Evolutionary conservation across 495 filamentous ascomycete genomes (phyloP).

Genomic region (Aspergillus saccharolyticus): DNA sequence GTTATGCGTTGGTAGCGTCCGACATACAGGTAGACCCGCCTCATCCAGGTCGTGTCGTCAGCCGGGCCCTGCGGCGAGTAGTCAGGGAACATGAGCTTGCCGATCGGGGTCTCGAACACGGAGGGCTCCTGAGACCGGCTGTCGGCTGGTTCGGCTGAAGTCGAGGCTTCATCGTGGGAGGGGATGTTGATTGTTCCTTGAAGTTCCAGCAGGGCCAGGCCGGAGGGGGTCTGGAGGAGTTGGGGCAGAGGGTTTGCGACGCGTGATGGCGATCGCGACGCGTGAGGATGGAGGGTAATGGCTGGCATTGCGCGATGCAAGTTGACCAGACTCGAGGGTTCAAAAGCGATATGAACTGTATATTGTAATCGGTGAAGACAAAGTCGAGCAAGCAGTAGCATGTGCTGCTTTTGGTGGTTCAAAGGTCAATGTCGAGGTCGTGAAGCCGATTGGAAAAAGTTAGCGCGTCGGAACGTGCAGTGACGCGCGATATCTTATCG

Average conservation of each 20-base stretch:
- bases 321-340: background rate
- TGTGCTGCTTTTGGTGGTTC: background rate
- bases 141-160: background rate
- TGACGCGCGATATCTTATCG: constrained; percentile 1
- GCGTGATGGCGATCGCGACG: constrained; percentile 13
- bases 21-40: constrained; percentile 78
- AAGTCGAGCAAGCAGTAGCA: background rate
- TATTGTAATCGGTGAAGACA: too few relatives aligned
- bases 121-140: too few relatives aligned
- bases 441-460: background rate
- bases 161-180: constrained; percentile 8
- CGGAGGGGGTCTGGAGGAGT: constrained; percentile 76
- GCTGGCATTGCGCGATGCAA: constrained; percentile 37
- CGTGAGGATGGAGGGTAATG: constrained; percentile 31
- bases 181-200: constrained; percentile 78
- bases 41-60: constrained; percentile 71
- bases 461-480: background rate
- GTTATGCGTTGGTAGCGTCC: constrained; percentile 85
- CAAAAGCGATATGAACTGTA: background rate
- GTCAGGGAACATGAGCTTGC: constrained; percentile 74
- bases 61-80: constrained; percentile 50
- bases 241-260: constrained; percentile 65
- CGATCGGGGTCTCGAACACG: constrained; percentile 52
- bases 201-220: constrained; percentile 77
- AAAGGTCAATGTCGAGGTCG: background rate